Evolutionary conservation across 352 stramenopile species (phyloP).

Genomic region (Pythium volutum): DNA sequence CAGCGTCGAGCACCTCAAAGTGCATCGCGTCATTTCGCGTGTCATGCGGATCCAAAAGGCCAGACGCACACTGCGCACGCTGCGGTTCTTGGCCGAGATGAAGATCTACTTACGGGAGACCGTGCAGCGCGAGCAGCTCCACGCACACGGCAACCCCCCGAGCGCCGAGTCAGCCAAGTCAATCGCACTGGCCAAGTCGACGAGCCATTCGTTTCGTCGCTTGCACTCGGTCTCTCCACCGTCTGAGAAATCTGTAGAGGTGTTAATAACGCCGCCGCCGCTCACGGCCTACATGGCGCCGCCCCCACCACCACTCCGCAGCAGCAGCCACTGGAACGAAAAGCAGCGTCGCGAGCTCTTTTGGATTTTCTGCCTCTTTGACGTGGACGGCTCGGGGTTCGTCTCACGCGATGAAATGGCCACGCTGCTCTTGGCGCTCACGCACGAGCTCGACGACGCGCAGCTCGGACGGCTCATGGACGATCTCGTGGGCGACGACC

Average conservation of each 20-base stretch:
- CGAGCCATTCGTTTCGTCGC: not conserved
- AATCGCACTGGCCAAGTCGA: slow-evolving; percentile 8
- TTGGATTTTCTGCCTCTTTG: slow-evolving; percentile 69
- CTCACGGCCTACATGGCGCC: not conserved
- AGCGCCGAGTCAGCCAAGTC: slow-evolving; percentile 7
- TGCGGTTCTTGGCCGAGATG: slow-evolving; percentile 78
- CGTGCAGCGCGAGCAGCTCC: slow-evolving; percentile 24
- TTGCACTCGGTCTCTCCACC: not conserved
- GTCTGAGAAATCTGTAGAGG: too few species aligned
- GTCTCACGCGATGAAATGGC: slow-evolving; percentile 65
- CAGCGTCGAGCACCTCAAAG: slow-evolving; percentile 77
- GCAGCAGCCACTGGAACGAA: slow-evolving; percentile 21
- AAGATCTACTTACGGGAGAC: slow-evolving; percentile 72
- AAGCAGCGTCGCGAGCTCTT: slow-evolving; percentile 64
- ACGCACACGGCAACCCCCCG: not conserved
- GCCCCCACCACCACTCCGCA: not conserved
- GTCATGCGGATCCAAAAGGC: slow-evolving; percentile 62
- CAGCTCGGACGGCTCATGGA: slow-evolving; percentile 60
- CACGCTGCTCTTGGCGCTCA: slow-evolving; percentile 53
- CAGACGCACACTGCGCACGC: slow-evolving; percentile 63
- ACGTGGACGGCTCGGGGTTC: slow-evolving; percentile 54
- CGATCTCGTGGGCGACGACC: slow-evolving; percentile 41
- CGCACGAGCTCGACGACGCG: slow-evolving; percentile 54
- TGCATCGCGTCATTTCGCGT: slow-evolving; percentile 54
- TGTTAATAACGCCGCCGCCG: not conserved